A percentile compares a stretch with the other conserved stretches of the same genome.
These are phyloP conservation scores for Pneumocystis wakefieldiae DNA, from an alignment of 1,139 yeast genomes.

Conservation along the genomic window DNA sequence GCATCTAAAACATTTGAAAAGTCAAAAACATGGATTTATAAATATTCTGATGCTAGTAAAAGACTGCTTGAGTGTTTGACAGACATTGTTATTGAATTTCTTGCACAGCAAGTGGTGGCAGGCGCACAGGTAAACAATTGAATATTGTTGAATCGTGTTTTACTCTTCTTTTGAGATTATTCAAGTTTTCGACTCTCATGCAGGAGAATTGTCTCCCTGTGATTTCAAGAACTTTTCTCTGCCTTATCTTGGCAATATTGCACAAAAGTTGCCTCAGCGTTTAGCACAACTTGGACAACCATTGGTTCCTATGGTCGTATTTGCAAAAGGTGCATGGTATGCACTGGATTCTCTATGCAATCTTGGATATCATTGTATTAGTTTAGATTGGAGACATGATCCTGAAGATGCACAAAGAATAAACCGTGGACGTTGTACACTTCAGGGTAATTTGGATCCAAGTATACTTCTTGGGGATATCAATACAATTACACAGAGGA, in stretches of 20 bases:
- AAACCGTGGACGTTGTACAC: constrained; percentile 62
- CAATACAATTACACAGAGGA: constrained; percentile 64
- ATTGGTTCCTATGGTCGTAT: constrained; percentile 70
- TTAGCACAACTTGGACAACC: constrained; percentile 62
- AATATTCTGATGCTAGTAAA: constrained; percentile 59
- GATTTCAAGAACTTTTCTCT: constrained; percentile 80
- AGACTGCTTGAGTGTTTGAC: constrained; percentile 61
- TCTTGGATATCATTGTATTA: constrained; percentile 73
- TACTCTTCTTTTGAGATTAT: constrained; percentile 36
- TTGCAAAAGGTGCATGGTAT: constrained; percentile 97
- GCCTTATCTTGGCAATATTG: constrained; percentile 72
- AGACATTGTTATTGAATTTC: constrained; percentile 78
- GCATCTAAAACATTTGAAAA: constrained; percentile 82
- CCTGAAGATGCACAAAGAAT: constrained; percentile 75
- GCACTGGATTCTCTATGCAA: constrained; percentile 76
- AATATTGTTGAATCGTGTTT: neutral
- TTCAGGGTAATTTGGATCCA: constrained; percentile 94
- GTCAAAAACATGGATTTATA: constrained; percentile 85
- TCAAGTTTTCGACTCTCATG: constrained; percentile 96
- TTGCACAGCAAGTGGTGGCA: constrained; percentile 88
- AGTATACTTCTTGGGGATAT: constrained; percentile 84
- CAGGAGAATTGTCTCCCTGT: constrained; percentile 82
- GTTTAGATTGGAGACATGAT: constrained; percentile 80
- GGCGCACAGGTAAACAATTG: constrained; percentile 54
- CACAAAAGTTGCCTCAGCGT: constrained; percentile 51